phyloP scores from a whole-genome alignment of 2,329 filamentous ascomycete species.

The Ceratocystiopsis sp. region DNA sequence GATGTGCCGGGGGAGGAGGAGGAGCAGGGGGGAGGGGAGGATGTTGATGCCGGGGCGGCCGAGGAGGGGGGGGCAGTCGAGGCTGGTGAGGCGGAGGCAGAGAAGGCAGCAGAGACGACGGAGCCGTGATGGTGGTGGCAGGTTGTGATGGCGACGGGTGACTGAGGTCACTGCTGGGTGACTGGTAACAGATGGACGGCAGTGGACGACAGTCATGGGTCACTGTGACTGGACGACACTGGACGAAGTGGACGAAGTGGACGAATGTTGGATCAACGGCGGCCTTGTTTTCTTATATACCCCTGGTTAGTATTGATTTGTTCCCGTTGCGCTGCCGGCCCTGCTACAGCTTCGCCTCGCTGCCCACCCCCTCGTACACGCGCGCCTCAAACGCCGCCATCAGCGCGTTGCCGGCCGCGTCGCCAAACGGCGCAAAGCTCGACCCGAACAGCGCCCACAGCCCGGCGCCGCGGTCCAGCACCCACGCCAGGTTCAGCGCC shows the following conservation, averaged over 20 bases:
- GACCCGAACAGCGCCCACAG: conserved; percentile 24
- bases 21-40: neutral
- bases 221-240: no score
- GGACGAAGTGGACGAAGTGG: no score
- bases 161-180: no score
- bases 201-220: no score
- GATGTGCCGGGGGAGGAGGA: conserved; percentile 13
- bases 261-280: no score
- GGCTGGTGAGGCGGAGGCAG: neutral
- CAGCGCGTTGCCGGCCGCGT: conserved; percentile 17
- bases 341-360: conserved; percentile 5
- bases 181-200: no score
- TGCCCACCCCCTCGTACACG: conserved; percentile 16
- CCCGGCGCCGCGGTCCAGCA: conserved; percentile 20
- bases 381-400: conserved; percentile 21
- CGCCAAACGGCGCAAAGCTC: conserved; percentile 25
- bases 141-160: neutral
- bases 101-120: no score
- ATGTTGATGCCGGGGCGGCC: no score
- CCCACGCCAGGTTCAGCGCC: conserved; percentile 29
- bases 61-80: neutral
- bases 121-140: neutral
- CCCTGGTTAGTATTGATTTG: neutral
- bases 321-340: no score
- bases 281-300: no score